Base-by-base conservation (phyloP, 345 rosid species). In the Alliaria petiolata region DNA sequence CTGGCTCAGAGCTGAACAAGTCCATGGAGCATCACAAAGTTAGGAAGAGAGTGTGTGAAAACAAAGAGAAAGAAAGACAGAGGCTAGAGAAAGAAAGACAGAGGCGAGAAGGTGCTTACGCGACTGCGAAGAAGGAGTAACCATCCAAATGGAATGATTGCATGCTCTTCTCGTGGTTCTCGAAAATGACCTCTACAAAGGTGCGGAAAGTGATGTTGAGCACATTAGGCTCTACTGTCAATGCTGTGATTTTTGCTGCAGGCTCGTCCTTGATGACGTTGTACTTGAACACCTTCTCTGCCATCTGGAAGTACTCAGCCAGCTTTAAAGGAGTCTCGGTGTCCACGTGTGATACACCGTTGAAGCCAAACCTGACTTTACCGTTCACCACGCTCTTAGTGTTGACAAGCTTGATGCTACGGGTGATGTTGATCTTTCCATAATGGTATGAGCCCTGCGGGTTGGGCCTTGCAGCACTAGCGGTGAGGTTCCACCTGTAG, bases 401-500 rank as follows among this genome's bases (percentile, higher is more conserved):
- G 78, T 78, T 84, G 35, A 59, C 84, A 14, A 88, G 83, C 78
- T 74, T 85, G 77, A 86, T 81, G 77, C 80, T 88, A 49, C 86
- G 87, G 34, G 87, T 84, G 65, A 86, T 80, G 75, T 85, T 79
- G 75, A 88, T 84, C 50, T 44, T 72, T 44, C 90, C 93, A 17
- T 87, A 87, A 53, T 84, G 90, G 83, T 83, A 87, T 0, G 93
- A 87, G 1, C 90, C 93, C 14, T 87, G 92, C 0, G 92, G 92
- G 69, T 87, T 87, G 14, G 92, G 92, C 65, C 92, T 83, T 49
- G 91, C 89, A 8, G 91, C 90, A 35, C 81, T 81, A 39, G 90
- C 80, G 0, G 93, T 87, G 10, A 87, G 74, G 78, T 88, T 88
- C 93, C 93, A 88, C 10, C 90, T 77, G 83, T 81, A 83, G 11